Percentiles rank a stretch among this genome's conserved stretches.
Conservation (phyloP, 2,329 filamentous ascomycete species). For the Pochonia chlamydosporia region DNA sequence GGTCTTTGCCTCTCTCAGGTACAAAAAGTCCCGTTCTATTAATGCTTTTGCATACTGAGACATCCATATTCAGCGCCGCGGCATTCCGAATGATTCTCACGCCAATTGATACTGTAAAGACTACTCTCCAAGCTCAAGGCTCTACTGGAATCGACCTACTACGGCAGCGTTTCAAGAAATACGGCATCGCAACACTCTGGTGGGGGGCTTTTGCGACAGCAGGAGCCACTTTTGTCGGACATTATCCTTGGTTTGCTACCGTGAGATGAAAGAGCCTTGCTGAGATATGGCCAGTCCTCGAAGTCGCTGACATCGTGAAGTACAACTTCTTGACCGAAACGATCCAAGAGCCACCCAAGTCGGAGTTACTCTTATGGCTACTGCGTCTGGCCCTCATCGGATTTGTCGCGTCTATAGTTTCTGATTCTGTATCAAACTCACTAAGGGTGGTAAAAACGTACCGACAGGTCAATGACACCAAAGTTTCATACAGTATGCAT, state of each 20-base stretch:
- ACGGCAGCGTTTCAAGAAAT: conserved; percentile 35
- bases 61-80: conserved; percentile 29
- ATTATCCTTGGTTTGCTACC: conserved; percentile 46
- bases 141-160: conserved; percentile 34
- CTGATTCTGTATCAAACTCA: conserved; percentile 41
- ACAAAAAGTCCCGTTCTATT: not conserved
- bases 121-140: conserved; percentile 42
- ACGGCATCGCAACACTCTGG: conserved; percentile 41
- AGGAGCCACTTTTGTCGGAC: conserved; percentile 41
- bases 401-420: conserved; percentile 38
- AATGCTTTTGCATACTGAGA: not conserved
- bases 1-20: conserved; percentile 41
- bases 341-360: conserved; percentile 33
- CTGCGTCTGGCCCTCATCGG: conserved; percentile 30
- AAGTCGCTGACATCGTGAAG: too few species aligned
- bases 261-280: too few species aligned
- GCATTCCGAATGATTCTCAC: conserved; percentile 41
- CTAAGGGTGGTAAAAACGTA: conserved; percentile 43
- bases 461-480: conserved; percentile 41
- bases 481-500: conserved; percentile 37
- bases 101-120: conserved; percentile 44
- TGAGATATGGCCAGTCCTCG: too few species aligned
- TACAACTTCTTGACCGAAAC: conserved; percentile 36
- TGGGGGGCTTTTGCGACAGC: conserved; percentile 44
- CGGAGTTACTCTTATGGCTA: conserved; percentile 34